These are phyloP conservation scores for Cryphonectria naterciae DNA, from an alignment of 2,329 filamentous ascomycete species.

Conservation along the genomic window DNA sequence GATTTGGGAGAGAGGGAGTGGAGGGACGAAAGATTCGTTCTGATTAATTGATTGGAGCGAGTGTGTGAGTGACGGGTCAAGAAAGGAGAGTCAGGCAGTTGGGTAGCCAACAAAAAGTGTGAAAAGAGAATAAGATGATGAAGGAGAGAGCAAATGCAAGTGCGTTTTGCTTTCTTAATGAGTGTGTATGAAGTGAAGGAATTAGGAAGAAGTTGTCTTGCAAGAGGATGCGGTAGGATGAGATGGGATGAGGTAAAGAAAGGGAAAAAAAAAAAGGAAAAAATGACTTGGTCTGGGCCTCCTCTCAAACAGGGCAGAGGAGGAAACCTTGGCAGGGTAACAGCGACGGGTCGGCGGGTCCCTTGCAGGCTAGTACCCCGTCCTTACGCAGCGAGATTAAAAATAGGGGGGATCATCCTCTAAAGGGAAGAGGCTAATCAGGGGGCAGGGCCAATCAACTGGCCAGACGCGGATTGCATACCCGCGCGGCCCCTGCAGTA, in stretches of 20 bases:
- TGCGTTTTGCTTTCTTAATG: neutral
- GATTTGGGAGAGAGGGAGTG: neutral
- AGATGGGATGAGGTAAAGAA: neutral
- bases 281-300: neutral
- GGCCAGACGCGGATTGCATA: neutral
- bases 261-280: neutral
- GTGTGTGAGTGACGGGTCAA: conserved; percentile 1
- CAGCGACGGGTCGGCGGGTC: neutral
- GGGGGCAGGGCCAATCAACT: conserved; percentile 5
- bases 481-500: conserved; percentile 11
- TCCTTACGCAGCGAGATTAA: conserved; percentile 14
- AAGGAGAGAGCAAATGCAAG: neutral
- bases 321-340: conserved; percentile 2
- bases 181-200: neutral
- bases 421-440: neutral
- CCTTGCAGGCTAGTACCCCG: neutral
- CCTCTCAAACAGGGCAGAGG: neutral
- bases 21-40: neutral
- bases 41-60: neutral
- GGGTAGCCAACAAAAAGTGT: neutral
- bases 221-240: neutral
- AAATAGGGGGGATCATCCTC: conserved; percentile 18
- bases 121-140: neutral
- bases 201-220: neutral
- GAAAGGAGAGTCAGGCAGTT: neutral